These are phyloP conservation scores for Phaeosphaeriaceae sp. DNA, from an alignment of 2,329 filamentous ascomycete species.

Conservation along the genomic window DNA sequence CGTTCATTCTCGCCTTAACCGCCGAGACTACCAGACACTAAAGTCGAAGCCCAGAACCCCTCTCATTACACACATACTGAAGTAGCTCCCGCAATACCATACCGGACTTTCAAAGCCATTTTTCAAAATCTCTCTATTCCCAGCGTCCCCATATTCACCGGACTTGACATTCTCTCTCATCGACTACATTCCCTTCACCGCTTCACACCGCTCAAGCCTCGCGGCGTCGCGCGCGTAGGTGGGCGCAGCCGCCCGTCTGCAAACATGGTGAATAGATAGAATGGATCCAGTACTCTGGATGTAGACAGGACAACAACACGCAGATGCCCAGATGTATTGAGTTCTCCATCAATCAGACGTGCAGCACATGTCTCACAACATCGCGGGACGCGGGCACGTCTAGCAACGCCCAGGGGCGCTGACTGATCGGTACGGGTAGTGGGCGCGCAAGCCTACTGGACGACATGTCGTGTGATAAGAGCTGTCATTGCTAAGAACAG, in stretches of 20 bases:
- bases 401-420: background rate
- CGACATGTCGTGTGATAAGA: background rate
- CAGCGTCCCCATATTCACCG: slow-evolving; percentile 11
- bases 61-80: slow-evolving; percentile 1
- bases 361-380: slow-evolving; percentile 1
- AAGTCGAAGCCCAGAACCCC: background rate
- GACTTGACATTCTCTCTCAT: slow-evolving; percentile 1
- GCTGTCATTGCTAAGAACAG: background rate
- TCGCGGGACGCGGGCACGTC: background rate
- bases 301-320: background rate
- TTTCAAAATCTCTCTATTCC: slow-evolving; percentile 13
- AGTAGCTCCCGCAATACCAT: background rate
- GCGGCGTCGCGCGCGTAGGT: background rate
- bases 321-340: background rate
- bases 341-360: background rate
- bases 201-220: slow-evolving; percentile 20
- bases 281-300: background rate
- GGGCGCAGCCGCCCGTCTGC: background rate
- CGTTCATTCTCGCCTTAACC: slow-evolving; percentile 1
- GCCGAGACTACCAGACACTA: background rate
- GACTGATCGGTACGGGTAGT: slow-evolving; percentile 1
- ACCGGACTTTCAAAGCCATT: background rate
- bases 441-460: background rate
- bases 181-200: slow-evolving; percentile 17
- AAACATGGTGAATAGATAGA: background rate